Percentiles rank a stretch among this genome's conserved stretches.
phyloP scores from a whole-genome alignment of 176 grass and related monocot genomes.

The Oryza glumipatula region DNA sequence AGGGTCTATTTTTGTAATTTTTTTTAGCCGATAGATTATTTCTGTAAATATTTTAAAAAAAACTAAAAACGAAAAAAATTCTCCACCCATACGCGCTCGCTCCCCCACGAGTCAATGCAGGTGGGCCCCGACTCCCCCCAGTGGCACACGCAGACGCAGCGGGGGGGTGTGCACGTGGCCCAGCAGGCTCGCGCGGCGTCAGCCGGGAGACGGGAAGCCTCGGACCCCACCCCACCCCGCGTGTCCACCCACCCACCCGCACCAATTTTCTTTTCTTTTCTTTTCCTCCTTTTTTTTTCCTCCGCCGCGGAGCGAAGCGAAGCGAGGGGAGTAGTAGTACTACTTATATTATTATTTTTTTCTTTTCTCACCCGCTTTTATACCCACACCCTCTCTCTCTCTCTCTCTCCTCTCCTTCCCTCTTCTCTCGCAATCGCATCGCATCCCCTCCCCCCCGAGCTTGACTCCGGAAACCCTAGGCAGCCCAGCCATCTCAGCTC shows the following conservation, averaged over 20 bases:
- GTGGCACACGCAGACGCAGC: background rate
- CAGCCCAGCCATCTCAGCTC: too few relatives aligned
- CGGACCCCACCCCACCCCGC: background rate
- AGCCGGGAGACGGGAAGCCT: slow-evolving; percentile 25
- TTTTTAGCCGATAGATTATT: too few relatives aligned
- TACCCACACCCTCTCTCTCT: slow-evolving; percentile 21
- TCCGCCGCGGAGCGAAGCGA: background rate
- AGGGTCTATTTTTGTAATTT: too few relatives aligned
- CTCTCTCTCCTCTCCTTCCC: background rate
- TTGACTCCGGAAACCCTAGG: background rate
- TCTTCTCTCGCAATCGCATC: background rate
- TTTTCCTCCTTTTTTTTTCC: too few relatives aligned
- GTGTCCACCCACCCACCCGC: slow-evolving; percentile 26
- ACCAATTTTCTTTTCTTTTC: background rate
- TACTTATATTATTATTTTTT: too few relatives aligned
- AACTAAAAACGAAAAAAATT: too few relatives aligned
- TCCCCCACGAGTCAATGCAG: slow-evolving; percentile 1
- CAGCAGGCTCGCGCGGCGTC: background rate
- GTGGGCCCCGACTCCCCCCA: slow-evolving; percentile 14
- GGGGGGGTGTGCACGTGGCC: slow-evolving; percentile 19
- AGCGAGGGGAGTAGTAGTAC: background rate
- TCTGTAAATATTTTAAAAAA: too few relatives aligned
- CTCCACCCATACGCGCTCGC: too few relatives aligned
- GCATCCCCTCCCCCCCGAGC: background rate
- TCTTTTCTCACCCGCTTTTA: slow-evolving; percentile 37